These are phyloP conservation scores for Gynochthodes officinalis DNA, from an alignment of 257 asterid species.

Conservation along the genomic window DNA sequence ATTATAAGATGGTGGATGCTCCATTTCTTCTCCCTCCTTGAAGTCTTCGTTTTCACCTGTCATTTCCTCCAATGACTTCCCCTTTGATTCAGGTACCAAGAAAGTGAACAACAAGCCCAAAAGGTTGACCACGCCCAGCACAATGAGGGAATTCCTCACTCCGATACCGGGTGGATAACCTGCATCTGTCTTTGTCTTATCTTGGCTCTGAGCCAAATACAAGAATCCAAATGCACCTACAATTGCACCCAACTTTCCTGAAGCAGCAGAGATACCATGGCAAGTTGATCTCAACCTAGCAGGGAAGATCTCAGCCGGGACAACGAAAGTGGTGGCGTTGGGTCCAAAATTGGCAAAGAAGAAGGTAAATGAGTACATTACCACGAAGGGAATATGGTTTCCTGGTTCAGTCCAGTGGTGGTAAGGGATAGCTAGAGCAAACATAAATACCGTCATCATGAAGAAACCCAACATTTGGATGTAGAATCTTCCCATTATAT, in stretches of 20 bases:
- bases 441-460: constrained; percentile 58
- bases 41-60: constrained; percentile 40
- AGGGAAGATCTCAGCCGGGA: constrained; percentile 71
- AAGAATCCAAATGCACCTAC: constrained; percentile 68
- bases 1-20: neutral
- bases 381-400: constrained; percentile 44
- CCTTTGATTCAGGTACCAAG: constrained; percentile 62
- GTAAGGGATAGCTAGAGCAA: constrained; percentile 55
- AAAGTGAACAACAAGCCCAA: constrained; percentile 46
- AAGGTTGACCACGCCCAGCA: constrained; percentile 44
- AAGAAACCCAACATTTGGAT: constrained; percentile 50
- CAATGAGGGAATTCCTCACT: constrained; percentile 49
- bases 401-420: constrained; percentile 50
- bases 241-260: constrained; percentile 65
- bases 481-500: constrained; percentile 39
- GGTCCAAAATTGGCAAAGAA: constrained; percentile 66
- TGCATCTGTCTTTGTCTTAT: constrained; percentile 48
- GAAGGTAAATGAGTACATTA: constrained; percentile 47
- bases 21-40: constrained; percentile 1
- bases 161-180: constrained; percentile 65
- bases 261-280: constrained; percentile 68
- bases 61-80: constrained; percentile 55
- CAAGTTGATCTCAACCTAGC: constrained; percentile 63
- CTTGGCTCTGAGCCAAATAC: constrained; percentile 52
- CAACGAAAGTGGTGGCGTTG: constrained; percentile 56